phyloP scores from a whole-genome alignment of 2,329 filamentous ascomycete genomes.

The Botrytis galanthina region DNA sequence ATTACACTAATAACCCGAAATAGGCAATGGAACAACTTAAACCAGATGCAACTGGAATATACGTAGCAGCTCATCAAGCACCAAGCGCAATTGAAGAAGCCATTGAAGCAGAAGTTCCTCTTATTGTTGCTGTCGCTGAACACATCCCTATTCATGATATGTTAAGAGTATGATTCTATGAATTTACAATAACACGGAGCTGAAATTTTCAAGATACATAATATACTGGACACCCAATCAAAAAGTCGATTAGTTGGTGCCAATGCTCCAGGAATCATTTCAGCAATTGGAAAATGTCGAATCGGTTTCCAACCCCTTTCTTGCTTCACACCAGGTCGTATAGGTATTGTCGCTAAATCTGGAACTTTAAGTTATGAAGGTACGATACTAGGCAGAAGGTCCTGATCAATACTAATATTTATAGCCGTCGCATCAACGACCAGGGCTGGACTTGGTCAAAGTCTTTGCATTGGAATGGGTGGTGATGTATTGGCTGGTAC shows the following conservation, averaged over 20 bases:
- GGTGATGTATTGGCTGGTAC: constrained; percentile 73
- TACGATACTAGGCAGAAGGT: constrained; percentile 26
- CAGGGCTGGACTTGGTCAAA: constrained; percentile 67
- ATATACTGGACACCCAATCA: constrained; percentile 66
- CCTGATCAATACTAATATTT: constrained; percentile 13
- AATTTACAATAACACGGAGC: neutral
- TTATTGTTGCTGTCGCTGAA: constrained; percentile 74
- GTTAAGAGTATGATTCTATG: constrained; percentile 51
- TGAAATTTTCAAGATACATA: constrained; percentile 53
- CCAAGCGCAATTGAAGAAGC: constrained; percentile 74
- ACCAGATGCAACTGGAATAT: constrained; percentile 76
- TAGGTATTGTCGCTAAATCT: constrained; percentile 72
- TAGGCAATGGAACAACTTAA: constrained; percentile 67
- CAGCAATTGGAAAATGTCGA: constrained; percentile 64
- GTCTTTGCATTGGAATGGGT: constrained; percentile 70
- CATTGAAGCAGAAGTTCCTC: constrained; percentile 70
- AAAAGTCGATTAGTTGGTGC: constrained; percentile 68
- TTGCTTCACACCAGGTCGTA: constrained; percentile 65
- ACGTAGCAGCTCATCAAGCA: constrained; percentile 74
- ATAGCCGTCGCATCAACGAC: constrained; percentile 66
- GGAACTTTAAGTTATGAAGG: constrained; percentile 71
- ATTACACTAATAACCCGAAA: constrained; percentile 8
- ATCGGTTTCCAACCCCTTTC: constrained; percentile 76
- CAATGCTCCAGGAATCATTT: constrained; percentile 73
- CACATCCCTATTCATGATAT: constrained; percentile 74